Evolutionary conservation across 164 flowering plant species (phyloP).

Genomic region (Macadamia tetraphylla): DNA sequence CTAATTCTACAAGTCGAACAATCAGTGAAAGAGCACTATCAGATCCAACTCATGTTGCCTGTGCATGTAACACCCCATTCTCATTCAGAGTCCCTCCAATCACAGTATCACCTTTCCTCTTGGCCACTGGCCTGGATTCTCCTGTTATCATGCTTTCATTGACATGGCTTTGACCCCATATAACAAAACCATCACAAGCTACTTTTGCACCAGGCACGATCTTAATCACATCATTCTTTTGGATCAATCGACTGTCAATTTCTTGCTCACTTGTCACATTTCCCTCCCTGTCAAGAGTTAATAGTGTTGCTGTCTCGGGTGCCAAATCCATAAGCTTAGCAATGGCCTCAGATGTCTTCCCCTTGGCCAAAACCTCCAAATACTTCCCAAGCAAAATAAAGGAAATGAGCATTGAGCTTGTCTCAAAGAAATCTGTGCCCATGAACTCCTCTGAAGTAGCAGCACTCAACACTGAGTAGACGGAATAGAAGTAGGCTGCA

Average conservation of each 20-base stretch:
- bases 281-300: constrained; percentile 57
- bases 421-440: constrained; percentile 85
- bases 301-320: constrained; percentile 64
- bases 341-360: constrained; percentile 88
- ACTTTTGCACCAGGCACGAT: constrained; percentile 81
- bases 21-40: constrained; percentile 88
- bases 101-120: constrained; percentile 70
- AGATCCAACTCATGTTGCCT: constrained; percentile 79
- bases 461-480: constrained; percentile 60
- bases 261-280: constrained; percentile 60
- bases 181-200: constrained; percentile 75
- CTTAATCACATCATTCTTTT: constrained; percentile 73
- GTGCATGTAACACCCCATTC: constrained; percentile 74
- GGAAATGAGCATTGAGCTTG: constrained; percentile 90
- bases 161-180: constrained; percentile 89
- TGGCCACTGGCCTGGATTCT: constrained; percentile 72
- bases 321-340: constrained; percentile 82
- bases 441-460: constrained; percentile 49
- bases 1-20: constrained; percentile 85
- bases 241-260: constrained; percentile 70
- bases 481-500: constrained; percentile 89
- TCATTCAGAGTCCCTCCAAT: constrained; percentile 91
- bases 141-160: constrained; percentile 98
- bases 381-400: constrained; percentile 87
- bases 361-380: constrained; percentile 79